Conservation (phyloP, 2,329 filamentous ascomycete species). For the Immersiporthe knoxdaviesiana region DNA sequence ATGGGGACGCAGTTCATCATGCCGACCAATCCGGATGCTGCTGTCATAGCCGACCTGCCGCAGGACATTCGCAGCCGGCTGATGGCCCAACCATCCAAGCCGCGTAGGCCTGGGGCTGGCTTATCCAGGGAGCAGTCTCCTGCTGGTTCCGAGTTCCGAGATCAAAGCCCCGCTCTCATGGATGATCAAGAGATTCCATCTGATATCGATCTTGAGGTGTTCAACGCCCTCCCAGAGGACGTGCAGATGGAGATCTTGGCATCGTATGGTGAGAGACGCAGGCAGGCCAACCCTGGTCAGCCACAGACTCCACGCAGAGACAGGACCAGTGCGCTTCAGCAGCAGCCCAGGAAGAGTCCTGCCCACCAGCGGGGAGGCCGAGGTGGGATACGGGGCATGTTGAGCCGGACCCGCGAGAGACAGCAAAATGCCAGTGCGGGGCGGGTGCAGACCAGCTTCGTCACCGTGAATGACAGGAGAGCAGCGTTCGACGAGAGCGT, state of each 20-base stretch:
- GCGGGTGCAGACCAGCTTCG: conserved; percentile 74
- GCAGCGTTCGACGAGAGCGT: conserved; percentile 36
- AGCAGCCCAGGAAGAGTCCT: conserved; percentile 61
- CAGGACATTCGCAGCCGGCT: conserved; percentile 79
- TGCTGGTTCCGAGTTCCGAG: conserved; percentile 40
- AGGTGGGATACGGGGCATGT: conserved; percentile 40
- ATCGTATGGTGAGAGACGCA: conserved; percentile 59
- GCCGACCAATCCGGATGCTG: conserved; percentile 78
- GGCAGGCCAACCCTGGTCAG: conserved; percentile 40
- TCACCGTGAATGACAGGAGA: conserved; percentile 46
- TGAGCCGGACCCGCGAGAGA: conserved; percentile 52
- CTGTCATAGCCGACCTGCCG: conserved; percentile 82
- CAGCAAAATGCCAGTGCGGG: conserved; percentile 59
- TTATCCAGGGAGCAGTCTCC: conserved; percentile 38
- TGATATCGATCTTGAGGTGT: conserved; percentile 82
- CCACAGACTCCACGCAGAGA: conserved; percentile 61
- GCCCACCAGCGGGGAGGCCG: conserved; percentile 68
- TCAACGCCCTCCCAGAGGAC: conserved; percentile 81
- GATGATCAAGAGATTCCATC: conserved; percentile 60
- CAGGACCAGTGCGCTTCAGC: conserved; percentile 51
- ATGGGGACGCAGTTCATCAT: conserved; percentile 90
- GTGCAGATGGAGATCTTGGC: conserved; percentile 82
- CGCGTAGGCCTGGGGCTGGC: conserved; percentile 30
- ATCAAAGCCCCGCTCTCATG: conserved; percentile 41
- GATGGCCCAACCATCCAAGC: conserved; percentile 59